Conservation (phyloP, 2,329 filamentous ascomycete species). For the Aspergillus felis region DNA sequence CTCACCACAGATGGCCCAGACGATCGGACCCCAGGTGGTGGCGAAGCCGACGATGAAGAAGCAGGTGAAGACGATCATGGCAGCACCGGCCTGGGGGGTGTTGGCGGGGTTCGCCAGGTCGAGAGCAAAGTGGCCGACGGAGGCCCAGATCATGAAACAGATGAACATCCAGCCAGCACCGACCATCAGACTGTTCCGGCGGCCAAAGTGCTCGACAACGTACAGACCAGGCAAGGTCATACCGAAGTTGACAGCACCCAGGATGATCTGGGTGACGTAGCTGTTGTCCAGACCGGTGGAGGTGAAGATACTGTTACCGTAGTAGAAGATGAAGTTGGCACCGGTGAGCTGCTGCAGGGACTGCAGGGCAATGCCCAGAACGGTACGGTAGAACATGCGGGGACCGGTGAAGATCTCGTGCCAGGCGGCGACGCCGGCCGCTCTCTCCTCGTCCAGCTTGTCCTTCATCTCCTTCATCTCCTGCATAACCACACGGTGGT, state of each 20-base stretch:
- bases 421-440: constrained; percentile 27
- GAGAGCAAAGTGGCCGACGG: constrained; percentile 48
- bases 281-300: constrained; percentile 62
- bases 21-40: constrained; percentile 61
- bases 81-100: constrained; percentile 52
- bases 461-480: constrained; percentile 55
- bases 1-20: constrained; percentile 45
- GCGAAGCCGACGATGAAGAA: constrained; percentile 70
- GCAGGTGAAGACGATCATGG: constrained; percentile 68
- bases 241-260: constrained; percentile 63
- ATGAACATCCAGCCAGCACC: constrained; percentile 65
- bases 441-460: constrained; percentile 54
- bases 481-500: constrained; percentile 49
- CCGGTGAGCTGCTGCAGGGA: constrained; percentile 43
- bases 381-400: constrained; percentile 40
- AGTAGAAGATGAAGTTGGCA: constrained; percentile 52
- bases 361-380: constrained; percentile 40
- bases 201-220: constrained; percentile 64
- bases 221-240: constrained; percentile 65
- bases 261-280: constrained; percentile 62
- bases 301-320: constrained; percentile 49
- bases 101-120: constrained; percentile 34
- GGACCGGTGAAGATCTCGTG: constrained; percentile 39
- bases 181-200: constrained; percentile 62
- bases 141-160: constrained; percentile 63